A percentile compares a stretch with the other conserved stretches of the same genome.
Conservation (phyloP, 2,329 filamentous ascomycete genomes). For the Alternaria infectoria region DNA sequence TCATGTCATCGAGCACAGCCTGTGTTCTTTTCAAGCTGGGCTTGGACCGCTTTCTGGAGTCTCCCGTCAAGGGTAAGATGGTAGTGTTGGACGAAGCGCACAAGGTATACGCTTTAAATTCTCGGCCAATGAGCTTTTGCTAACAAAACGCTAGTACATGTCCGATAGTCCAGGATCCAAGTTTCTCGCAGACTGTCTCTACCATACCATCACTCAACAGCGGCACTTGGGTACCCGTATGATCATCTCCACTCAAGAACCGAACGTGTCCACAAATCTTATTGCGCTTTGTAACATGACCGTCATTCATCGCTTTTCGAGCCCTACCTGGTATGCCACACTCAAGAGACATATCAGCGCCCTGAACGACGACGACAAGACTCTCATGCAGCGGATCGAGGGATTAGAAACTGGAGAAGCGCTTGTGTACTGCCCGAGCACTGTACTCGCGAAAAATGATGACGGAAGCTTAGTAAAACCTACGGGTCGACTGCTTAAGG, state of each 20-base stretch:
- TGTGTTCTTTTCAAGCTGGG: constrained; percentile 77
- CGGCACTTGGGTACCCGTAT: constrained; percentile 71
- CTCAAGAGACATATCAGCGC: not conserved
- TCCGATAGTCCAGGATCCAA: constrained; percentile 60
- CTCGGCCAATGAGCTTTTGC: not conserved
- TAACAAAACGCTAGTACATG: constrained; percentile 62
- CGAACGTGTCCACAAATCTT: constrained; percentile 70
- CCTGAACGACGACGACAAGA: not conserved
- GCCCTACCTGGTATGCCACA: not conserved
- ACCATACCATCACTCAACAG: constrained; percentile 71
- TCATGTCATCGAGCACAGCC: constrained; percentile 68
- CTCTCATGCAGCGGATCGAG: not conserved
- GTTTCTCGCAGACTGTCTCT: constrained; percentile 66
- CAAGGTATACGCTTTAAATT: constrained; percentile 39
- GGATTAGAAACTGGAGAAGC: not conserved
- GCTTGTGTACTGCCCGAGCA: not conserved
- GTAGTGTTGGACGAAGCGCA: constrained; percentile 80
- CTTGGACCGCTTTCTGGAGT: constrained; percentile 68
- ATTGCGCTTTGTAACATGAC: constrained; percentile 75
- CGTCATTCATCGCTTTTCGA: constrained; percentile 55
- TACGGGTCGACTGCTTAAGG: constrained; percentile 19
- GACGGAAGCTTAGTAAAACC: not conserved
- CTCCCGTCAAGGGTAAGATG: constrained; percentile 56
- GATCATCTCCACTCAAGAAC: constrained; percentile 79
- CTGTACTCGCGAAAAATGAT: not conserved